Evolutionary conservation across 768 basidiomycete genomes (phyloP), one percentile per base, ranked within the genome.

Genomic region (Mycena haematopus): DNA sequence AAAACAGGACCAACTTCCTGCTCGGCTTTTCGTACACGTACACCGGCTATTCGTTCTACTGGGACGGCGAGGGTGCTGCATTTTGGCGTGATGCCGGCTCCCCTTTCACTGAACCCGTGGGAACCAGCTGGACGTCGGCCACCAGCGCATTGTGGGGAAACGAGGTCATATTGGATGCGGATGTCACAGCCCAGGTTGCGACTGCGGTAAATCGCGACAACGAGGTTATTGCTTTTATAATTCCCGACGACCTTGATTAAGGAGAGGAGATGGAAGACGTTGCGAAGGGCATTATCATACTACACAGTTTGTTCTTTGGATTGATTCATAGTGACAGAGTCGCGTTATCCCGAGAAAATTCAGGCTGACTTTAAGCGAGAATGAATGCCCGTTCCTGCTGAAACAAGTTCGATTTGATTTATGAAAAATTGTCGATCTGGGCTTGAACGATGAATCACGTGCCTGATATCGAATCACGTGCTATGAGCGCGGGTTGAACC

Each of bases 71-170:
- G 7, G 52, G 59, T 4, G 22, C 21, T 1, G 59, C 59, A 10
- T 60, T 54, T n/a, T 60, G 59, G 59, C 59, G 52, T 19, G 9
- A 46, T 2, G 52, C 29, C 6, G 45, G 45, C 3, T 46, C 44
- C 17, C 25, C 45, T 9, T 35, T 60, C 44, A 10, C 6, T 9
- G 59, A 60, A 24, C 59, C 59, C 2, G 59, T 60, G 17, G 59
- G 59, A 11, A 53, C 59, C 24, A 60, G 59, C 52, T 60, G 59
- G 59, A 47, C 53, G 46, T 45, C 38, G 24, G 60, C 59, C 31
- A 60, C 59, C 25, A 36, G 52, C 14, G 44, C 36, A n/a, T 44
- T 35, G 45, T 60, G 59, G 59, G 59, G 59, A 14, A 47, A n/a
- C 36, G 52, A 53, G 36, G 29, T 60, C 3, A 29, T 54, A 0